Evolutionary conservation across 139 green algal genomes (phyloP).

Genomic region (Ulvella scutata): DNA sequence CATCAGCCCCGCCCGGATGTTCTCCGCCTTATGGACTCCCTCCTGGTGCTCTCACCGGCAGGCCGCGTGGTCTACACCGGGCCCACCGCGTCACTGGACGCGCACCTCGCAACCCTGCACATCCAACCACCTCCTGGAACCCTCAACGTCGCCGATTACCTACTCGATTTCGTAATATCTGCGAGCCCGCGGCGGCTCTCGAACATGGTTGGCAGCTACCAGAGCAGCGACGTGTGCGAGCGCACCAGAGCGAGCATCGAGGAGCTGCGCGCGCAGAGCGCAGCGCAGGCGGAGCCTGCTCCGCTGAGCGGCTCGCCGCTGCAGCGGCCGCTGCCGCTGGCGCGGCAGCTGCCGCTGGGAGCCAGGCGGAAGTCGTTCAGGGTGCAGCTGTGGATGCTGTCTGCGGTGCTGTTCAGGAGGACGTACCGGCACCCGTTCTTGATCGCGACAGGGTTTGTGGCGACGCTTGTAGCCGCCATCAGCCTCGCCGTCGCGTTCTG

Average conservation of each 20-base stretch:
- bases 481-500: conserved; percentile 37
- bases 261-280: not conserved
- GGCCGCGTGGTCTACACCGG: conserved; percentile 18
- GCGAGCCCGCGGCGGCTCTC: not conserved
- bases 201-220: not conserved
- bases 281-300: not conserved
- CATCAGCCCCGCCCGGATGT: conserved; percentile 54
- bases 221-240: not conserved
- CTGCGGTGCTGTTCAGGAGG: conserved; percentile 28
- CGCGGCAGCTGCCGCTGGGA: conserved; percentile 1
- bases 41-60: conserved; percentile 21
- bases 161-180: conserved; percentile 50
- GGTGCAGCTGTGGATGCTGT: conserved; percentile 28
- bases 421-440: conserved; percentile 42
- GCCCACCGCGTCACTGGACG: not conserved
- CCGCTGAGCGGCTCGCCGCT: not conserved
- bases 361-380: not conserved
- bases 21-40: conserved; percentile 33
- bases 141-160: conserved; percentile 42
- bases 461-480: conserved; percentile 29
- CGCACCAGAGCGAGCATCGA: not conserved
- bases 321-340: not conserved
- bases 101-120: conserved; percentile 22
- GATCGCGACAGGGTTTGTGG: conserved; percentile 38
- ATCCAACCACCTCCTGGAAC: not conserved